These are phyloP conservation scores for Colletotrichum sp. DNA, from an alignment of 2,329 filamentous ascomycete species.

Conservation along the genomic window DNA sequence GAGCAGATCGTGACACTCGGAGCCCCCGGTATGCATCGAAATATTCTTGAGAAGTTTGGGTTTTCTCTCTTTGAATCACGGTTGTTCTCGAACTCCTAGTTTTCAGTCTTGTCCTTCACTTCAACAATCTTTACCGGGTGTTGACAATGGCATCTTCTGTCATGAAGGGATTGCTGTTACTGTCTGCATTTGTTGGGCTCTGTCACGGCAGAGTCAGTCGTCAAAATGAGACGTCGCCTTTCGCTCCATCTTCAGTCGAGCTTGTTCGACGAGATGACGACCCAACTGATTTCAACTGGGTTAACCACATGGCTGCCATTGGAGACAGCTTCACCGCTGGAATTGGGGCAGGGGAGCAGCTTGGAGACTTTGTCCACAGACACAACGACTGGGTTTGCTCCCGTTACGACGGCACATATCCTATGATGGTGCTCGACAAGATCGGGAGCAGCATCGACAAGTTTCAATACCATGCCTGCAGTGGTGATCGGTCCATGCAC, in stretches of 20 bases:
- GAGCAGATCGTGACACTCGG: not conserved
- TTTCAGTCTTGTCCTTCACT: not conserved
- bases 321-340: not conserved
- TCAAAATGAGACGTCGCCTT: not conserved
- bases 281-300: not conserved
- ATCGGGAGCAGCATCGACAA: not conserved
- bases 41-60: not conserved
- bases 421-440: not conserved
- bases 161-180: not conserved
- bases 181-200: not conserved
- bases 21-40: not conserved
- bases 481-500: not conserved
- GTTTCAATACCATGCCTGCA: not conserved
- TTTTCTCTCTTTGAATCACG: not conserved
- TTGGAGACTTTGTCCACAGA: not conserved
- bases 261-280: not conserved
- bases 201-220: not conserved
- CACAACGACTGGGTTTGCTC: not conserved
- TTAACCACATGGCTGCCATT: not conserved
- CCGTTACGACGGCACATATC: not conserved
- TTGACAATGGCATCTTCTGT: not conserved
- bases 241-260: not conserved
- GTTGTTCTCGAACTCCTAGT: not conserved
- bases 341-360: not conserved
- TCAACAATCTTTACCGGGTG: not conserved